Evolutionary conservation across 371 early-diverging fungal genomes (phyloP).

Genomic region (Caulochytrium protostelioides): DNA sequence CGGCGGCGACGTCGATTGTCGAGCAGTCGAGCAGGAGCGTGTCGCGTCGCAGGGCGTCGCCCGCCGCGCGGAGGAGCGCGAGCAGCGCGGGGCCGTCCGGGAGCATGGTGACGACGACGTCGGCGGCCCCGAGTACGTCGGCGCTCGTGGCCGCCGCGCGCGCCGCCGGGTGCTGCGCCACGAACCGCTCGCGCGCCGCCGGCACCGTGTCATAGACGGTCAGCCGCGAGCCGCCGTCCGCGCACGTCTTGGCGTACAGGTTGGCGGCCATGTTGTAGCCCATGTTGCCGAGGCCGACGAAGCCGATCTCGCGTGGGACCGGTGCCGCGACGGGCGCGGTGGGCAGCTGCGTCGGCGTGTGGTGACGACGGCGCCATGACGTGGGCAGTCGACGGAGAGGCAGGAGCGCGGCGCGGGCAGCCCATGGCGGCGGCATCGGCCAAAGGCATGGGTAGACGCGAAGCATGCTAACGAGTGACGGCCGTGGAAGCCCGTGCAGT

Average conservation of each 20-base stretch:
- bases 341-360: too few relatives aligned
- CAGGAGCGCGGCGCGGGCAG: too few relatives aligned
- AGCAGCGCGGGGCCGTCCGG: slow-evolving; percentile 43
- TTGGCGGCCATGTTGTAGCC: slow-evolving; percentile 71
- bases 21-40: slow-evolving; percentile 65
- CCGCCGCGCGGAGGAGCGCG: slow-evolving; percentile 45
- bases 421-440: too few relatives aligned
- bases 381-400: too few relatives aligned
- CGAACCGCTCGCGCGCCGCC: slow-evolving; percentile 24
- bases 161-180: slow-evolving; percentile 11
- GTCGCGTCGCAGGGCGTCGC: slow-evolving; percentile 15
- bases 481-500: too few relatives aligned
- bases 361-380: too few relatives aligned
- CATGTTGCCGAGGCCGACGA: slow-evolving; percentile 93
- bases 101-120: slow-evolving; percentile 77
- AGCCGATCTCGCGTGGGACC: too few relatives aligned
- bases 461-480: too few relatives aligned
- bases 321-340: too few relatives aligned
- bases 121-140: slow-evolving; percentile 46
- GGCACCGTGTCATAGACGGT: slow-evolving; percentile 48
- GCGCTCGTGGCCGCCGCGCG: slow-evolving; percentile 29
- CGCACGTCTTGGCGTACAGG: slow-evolving; percentile 31
- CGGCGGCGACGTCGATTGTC: slow-evolving; percentile 61
- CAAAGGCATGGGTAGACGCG: too few relatives aligned
- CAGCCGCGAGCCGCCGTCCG: slow-evolving; percentile 17